Evolutionary conservation across 1,284 basidiomycete species (phyloP), one percentile per base, ranked within the genome.

Genomic region (Tranzscheliella williamsii): DNA sequence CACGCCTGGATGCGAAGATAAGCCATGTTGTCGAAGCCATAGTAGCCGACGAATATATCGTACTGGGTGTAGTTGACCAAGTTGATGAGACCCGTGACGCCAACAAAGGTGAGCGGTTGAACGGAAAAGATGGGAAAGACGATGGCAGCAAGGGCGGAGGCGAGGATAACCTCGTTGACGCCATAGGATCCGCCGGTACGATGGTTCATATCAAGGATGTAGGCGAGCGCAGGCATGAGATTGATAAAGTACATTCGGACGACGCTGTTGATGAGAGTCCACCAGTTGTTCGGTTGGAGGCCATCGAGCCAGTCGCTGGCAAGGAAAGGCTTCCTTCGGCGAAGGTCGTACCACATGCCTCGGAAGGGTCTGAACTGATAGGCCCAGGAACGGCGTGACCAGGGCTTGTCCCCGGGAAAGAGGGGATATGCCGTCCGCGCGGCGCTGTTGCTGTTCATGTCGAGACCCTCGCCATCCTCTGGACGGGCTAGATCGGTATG

Each of bases 41-140:
- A 74, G 41, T 73, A 47, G 9, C 48, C 50, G 26, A 74, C 72
- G 31, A 73, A 69, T 33, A 76, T 70, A 53, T 73, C 39, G 58
- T 76, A 76, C 44, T 70, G 61, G 2, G 74, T 76, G 32, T 75
- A 76, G 54, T 73, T 76, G 51, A 70, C 66, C 32, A 78, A 50
- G 35, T 79, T 78, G 40, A 78, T 80, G 29, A 80, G 66, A 85
- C 89, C 90, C 16, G 93, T 96, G 2, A 97, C 91, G 9, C 93
- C 93, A 3, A 91, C 90, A 50, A 96, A 93, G 38, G 90, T 89
- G 2, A 96, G 81, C 0, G 93, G 93, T 75, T 97, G 93, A 7
- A 87, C 90, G 3, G 90, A 88, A 49, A 97, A 86, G 34, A 93
- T 79, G 1, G 91, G 87, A 68, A 95, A 94, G n/a, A 92, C 82